Base-by-base conservation (phyloP, 176 grass and related monocot species). In the Cocos nucifera region DNA sequence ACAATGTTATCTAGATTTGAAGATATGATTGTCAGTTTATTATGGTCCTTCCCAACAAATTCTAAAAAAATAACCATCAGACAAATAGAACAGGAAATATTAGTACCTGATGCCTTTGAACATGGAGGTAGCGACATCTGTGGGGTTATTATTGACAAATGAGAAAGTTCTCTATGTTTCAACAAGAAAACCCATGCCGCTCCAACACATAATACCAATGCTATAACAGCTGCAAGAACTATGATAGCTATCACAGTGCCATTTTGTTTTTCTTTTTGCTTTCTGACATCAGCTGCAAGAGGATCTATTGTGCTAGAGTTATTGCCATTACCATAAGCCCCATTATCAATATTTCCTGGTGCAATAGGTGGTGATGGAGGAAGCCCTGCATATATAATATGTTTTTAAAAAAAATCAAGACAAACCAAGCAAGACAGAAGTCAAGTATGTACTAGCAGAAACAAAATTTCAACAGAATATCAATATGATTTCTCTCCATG, bases 141-240 rank as follows among this genome's bases (percentile, higher is more conserved):
- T 70, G 83, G 74, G 35, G 35, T 44, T 10, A 57, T 62, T 67
- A 73, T 69, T 61, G 66, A 78, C 69, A 70, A 73, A 77, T 67
- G 57, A 27, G 59, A 83, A 25, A 2, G 20, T 71, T 60, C 66
- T 81, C 70, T 86, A 55, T 63, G 71, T 61, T 92, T 98, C 72
- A 86, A 83, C 66, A 86, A 75, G 65, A 86, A 72, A 61, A 76
- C 61, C 82, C 86, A 76, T 70, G 67, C 74, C 70, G 64, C 82
- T 75, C 78, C 94, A 70, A 59, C 64, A 83, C 79, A 89, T 77
- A 98, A 81, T 73, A 86, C 66, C 50, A 86, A 77, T 49, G 88
- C 74, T 64, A 81, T 83, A 61, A 98, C 63, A 74, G 84, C 77
- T 74, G 94, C 89, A 48, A 98, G 57, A 86, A 89, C 54, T 59